Evolutionary conservation across 1,139 yeast species (phyloP).

Genomic region (Taphrina deformans): DNA sequence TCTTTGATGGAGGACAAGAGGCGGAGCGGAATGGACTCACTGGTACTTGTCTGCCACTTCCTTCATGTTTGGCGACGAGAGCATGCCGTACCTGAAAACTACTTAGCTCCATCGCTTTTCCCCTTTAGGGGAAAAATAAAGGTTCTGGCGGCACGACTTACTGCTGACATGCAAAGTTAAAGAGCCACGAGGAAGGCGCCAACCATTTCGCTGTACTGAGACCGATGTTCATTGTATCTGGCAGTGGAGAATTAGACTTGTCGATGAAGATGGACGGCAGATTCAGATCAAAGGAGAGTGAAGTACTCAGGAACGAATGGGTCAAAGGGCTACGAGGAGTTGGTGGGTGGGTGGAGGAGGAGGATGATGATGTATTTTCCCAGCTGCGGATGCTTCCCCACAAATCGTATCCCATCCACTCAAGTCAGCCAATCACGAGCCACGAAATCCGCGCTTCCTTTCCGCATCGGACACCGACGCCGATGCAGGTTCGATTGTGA

Average conservation of each 20-base stretch:
- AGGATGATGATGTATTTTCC: conserved; percentile 5
- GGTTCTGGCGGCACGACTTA: neutral
- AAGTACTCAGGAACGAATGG: neutral
- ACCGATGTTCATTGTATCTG: conserved; percentile 13
- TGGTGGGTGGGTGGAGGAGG: neutral
- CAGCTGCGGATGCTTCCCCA: neutral
- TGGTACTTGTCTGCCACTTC: conserved; percentile 30
- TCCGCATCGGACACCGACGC: neutral
- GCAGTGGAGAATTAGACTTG: neutral
- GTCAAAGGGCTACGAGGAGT: too few species aligned
- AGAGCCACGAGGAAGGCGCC: conserved; percentile 26
- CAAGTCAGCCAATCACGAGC: neutral
- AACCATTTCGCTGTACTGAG: conserved; percentile 27
- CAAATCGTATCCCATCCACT: neutral
- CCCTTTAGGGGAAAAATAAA: too few species aligned
- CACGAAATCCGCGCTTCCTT: neutral
- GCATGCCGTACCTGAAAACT: conserved; percentile 26
- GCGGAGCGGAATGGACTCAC: conserved; percentile 1
- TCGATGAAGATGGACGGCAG: neutral
- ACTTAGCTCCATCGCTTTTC: too few species aligned
- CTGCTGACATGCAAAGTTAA: conserved; percentile 29
- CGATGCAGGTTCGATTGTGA: too few species aligned
- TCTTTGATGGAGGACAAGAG: neutral
- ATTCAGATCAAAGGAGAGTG: too few species aligned
- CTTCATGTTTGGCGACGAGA: conserved; percentile 28